Evolutionary conservation across 2,329 filamentous ascomycete species (phyloP).

Genomic region (Didymosphaeria variabile): DNA sequence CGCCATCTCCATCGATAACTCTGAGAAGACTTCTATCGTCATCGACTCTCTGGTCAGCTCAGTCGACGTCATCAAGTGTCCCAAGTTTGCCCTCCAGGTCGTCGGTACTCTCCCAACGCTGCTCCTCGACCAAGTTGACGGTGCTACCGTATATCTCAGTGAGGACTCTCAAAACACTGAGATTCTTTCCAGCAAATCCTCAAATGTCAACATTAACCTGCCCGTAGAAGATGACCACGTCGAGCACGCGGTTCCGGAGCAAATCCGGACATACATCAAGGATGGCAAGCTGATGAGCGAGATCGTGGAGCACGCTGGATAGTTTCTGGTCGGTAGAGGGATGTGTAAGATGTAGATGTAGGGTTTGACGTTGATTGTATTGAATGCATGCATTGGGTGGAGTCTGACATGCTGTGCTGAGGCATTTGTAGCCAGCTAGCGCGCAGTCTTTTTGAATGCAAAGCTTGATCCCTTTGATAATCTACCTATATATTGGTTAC

Average conservation of each 20-base stretch:
- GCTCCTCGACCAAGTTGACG: conserved; percentile 91
- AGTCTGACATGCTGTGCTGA: conserved; percentile 21
- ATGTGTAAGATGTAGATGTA: conserved; percentile 9
- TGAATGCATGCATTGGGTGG: conserved; percentile 28
- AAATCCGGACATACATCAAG: conserved; percentile 83
- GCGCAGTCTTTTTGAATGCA: conserved; percentile 1
- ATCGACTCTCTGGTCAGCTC: conserved; percentile 90
- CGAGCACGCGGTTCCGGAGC: conserved; percentile 87
- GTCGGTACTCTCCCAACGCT: conserved; percentile 86
- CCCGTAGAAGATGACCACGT: conserved; percentile 80
- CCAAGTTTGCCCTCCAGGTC: conserved; percentile 94
- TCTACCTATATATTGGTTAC: not conserved
- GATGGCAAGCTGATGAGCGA: conserved; percentile 84
- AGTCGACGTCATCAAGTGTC: conserved; percentile 93
- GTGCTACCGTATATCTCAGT: conserved; percentile 85
- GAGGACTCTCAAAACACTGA: conserved; percentile 80
- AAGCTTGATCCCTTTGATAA: not conserved
- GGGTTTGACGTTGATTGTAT: conserved; percentile 10
- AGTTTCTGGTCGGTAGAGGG: not conserved
- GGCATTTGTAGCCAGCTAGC: not conserved
- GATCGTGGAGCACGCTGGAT: conserved; percentile 95
- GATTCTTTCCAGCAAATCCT: conserved; percentile 88
- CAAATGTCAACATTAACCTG: conserved; percentile 86
- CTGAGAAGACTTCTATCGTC: conserved; percentile 80
- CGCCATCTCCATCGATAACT: conserved; percentile 95